Conservation (phyloP, 257 asterid species). For the Solanum rostratum region DNA sequence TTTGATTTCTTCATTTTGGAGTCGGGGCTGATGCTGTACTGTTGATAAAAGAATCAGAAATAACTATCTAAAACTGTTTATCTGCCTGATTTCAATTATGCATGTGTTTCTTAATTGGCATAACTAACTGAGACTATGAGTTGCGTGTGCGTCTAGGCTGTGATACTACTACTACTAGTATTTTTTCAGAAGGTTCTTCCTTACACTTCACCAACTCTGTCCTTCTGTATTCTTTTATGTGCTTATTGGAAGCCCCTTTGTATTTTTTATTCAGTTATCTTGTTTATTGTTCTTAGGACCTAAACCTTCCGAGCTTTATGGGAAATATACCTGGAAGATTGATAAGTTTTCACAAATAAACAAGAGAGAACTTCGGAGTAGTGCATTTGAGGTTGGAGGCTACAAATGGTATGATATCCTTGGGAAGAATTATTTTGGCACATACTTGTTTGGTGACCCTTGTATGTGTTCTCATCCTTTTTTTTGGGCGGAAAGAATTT, state of each 20-base stretch:
- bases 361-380: conserved; percentile 45
- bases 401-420: conserved; percentile 30
- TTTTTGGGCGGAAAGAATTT: not conserved
- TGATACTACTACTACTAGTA: not conserved
- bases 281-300: conserved; percentile 18
- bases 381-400: conserved; percentile 38
- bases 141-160: not conserved
- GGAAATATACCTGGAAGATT: conserved; percentile 43
- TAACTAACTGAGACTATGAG: not conserved
- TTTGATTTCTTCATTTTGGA: not conserved
- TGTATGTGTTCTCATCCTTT: not conserved
- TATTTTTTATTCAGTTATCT: not conserved
- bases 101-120: not conserved
- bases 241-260: not conserved
- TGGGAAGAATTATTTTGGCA: not conserved
- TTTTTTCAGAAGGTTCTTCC: not conserved
- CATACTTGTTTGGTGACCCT: not conserved
- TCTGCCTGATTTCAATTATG: not conserved
- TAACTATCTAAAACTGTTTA: not conserved
- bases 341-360: conserved; percentile 38
- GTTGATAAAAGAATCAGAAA: not conserved
- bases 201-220: not conserved
- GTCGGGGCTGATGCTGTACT: not conserved
- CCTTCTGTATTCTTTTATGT: not conserved
- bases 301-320: conserved; percentile 31